phyloP scores from a whole-genome alignment of 2,329 filamentous ascomycete species.

The Geosmithia morbida region DNA sequence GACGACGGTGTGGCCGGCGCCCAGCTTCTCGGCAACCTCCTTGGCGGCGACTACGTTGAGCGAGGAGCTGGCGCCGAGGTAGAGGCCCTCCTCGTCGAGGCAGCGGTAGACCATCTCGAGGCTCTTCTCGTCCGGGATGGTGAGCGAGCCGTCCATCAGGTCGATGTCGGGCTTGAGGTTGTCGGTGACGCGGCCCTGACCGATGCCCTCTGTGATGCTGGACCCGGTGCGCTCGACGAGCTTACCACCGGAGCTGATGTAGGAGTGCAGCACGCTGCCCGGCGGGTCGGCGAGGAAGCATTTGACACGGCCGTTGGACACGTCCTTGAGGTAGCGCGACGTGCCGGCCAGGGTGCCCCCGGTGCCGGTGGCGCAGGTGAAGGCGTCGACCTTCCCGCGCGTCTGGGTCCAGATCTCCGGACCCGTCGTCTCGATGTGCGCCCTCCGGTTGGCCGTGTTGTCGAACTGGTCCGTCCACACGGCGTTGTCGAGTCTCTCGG shows the following conservation, averaged over 20 bases:
- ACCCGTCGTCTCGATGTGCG: slow-evolving; percentile 92
- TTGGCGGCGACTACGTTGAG: slow-evolving; percentile 93
- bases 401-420: slow-evolving; percentile 97
- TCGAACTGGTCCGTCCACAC: slow-evolving; percentile 99
- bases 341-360: slow-evolving; percentile 81
- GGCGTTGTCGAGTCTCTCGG: slow-evolving; percentile 71
- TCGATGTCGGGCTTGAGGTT: slow-evolving; percentile 78
- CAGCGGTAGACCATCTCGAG: slow-evolving; percentile 97
- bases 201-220: slow-evolving; percentile 95
- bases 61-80: slow-evolving; percentile 84
- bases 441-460: slow-evolving; percentile 83
- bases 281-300: slow-evolving; percentile 88
- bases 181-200: slow-evolving; percentile 91
- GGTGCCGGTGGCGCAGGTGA: slow-evolving; percentile 90
- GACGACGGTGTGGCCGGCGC: slow-evolving; percentile 79
- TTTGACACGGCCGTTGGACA: slow-evolving; percentile 65
- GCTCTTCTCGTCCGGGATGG: slow-evolving; percentile 82
- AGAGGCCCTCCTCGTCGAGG: slow-evolving; percentile 88
- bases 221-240: slow-evolving; percentile 69
- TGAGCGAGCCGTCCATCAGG: slow-evolving; percentile 69
- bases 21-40: slow-evolving; percentile 82
- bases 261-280: slow-evolving; percentile 83
- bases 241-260: slow-evolving; percentile 73
- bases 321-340: slow-evolving; percentile 78
- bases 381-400: slow-evolving; percentile 71